Conservation (phyloP, 495 filamentous ascomycete genomes). For the Penicillium arizonense region DNA sequence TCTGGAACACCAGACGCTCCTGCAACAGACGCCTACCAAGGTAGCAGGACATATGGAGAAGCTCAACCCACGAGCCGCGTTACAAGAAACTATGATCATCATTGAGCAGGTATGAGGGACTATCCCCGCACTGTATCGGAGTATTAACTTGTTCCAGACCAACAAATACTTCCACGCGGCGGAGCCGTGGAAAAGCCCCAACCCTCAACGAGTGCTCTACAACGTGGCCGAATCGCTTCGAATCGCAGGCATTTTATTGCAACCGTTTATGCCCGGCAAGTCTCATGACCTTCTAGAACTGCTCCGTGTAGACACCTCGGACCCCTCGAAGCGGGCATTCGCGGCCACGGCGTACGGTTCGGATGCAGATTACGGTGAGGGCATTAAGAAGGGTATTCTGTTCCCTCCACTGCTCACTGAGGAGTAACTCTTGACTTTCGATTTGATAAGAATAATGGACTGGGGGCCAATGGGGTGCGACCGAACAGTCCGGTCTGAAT, state of each 20-base stretch:
- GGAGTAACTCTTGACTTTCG: conserved; percentile 28
- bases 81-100: conserved; percentile 64
- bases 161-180: conserved; percentile 64
- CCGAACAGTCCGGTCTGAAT: conserved; percentile 8
- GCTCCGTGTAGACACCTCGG: conserved; percentile 61
- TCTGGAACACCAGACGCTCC: conserved; percentile 28
- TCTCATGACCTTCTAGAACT: conserved; percentile 69
- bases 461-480: conserved; percentile 22
- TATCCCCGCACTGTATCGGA: conserved; percentile 10
- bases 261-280: conserved; percentile 89
- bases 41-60: conserved; percentile 60
- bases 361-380: conserved; percentile 70
- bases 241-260: conserved; percentile 77
- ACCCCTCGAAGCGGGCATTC: conserved; percentile 49
- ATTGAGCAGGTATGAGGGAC: conserved; percentile 49
- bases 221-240: conserved; percentile 75
- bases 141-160: conserved; percentile 47
- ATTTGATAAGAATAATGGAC: conserved; percentile 34
- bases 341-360: conserved; percentile 53
- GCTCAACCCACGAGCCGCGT: conserved; percentile 60
- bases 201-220: conserved; percentile 59
- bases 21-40: conserved; percentile 33
- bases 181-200: conserved; percentile 57
- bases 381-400: conserved; percentile 44
- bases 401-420: conserved; percentile 58